These are phyloP conservation scores for Sporobolomyces pararoseus DNA, from an alignment of 768 basidiomycete genomes.

Conservation along the genomic window DNA sequence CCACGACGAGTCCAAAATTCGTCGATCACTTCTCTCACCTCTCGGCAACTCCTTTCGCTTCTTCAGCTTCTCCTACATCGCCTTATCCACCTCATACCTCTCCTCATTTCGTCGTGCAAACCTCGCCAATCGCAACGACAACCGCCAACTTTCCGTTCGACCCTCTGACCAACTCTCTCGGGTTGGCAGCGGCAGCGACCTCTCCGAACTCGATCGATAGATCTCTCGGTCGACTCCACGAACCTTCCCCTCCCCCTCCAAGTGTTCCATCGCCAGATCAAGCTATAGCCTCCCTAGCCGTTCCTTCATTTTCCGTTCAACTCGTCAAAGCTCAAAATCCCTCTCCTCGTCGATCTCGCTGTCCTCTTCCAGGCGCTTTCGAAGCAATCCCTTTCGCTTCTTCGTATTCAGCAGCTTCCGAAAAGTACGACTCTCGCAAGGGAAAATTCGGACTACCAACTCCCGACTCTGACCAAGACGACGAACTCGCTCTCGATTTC, in stretches of 20 bases:
- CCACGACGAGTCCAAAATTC: slow-evolving; percentile 24
- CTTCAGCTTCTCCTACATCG: background rate
- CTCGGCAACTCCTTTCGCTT: slow-evolving; percentile 2
- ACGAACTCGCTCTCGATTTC: background rate
- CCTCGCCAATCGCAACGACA: background rate
- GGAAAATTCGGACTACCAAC: slow-evolving; percentile 41
- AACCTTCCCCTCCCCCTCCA: background rate
- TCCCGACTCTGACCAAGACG: slow-evolving; percentile 28
- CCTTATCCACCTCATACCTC: background rate
- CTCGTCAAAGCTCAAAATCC: background rate
- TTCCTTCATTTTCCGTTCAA: background rate
- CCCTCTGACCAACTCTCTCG: background rate
- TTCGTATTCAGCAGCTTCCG: background rate
- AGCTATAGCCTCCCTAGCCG: background rate
- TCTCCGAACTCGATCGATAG: too few species aligned
- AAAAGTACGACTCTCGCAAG: slow-evolving; percentile 23
- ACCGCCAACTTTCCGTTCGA: background rate
- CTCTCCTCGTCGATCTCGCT: background rate
- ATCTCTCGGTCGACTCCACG: background rate
- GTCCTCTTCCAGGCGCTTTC: background rate
- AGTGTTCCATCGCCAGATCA: background rate
- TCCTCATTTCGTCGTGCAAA: background rate
- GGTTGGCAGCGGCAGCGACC: background rate
- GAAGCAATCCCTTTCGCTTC: slow-evolving; percentile 19
- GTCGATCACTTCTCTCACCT: slow-evolving; percentile 33